phyloP scores from a whole-genome alignment of 164 flowering plant species.

The Vitis cinerea region DNA sequence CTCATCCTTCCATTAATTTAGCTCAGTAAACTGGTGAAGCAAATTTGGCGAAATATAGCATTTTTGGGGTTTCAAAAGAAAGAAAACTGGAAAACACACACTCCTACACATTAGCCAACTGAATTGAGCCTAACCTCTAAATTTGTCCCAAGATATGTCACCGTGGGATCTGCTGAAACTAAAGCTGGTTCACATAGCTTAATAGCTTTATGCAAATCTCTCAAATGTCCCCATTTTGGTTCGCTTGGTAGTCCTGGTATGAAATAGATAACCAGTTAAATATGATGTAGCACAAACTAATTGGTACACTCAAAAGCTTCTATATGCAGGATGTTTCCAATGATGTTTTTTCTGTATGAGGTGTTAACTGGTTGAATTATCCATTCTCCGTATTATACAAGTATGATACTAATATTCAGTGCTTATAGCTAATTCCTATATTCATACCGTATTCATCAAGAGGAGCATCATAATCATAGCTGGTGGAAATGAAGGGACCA shows the following conservation, averaged over 20 bases:
- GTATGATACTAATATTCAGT: too few relatives aligned
- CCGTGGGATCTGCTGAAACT: constrained; percentile 64
- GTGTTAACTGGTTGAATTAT: too few relatives aligned
- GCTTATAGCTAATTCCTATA: background rate
- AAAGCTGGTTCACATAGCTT: constrained; percentile 79
- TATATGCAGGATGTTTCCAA: too few relatives aligned
- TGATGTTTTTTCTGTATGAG: too few relatives aligned
- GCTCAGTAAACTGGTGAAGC: too few relatives aligned
- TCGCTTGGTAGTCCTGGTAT: constrained; percentile 61
- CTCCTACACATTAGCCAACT: background rate
- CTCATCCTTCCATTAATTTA: too few relatives aligned
- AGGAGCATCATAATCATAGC: constrained; percentile 68
- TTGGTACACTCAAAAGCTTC: too few relatives aligned
- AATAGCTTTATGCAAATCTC: constrained; percentile 79
- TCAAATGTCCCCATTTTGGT: constrained; percentile 88
- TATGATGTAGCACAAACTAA: too few relatives aligned
- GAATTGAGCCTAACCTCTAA: constrained; percentile 54
- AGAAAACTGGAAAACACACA: too few relatives aligned
- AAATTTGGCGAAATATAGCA: too few relatives aligned
- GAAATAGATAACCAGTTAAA: background rate
- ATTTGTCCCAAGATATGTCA: constrained; percentile 47
- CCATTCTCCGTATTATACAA: too few relatives aligned
- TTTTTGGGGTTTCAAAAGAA: background rate
- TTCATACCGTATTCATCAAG: constrained; percentile 56
- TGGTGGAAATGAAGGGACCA: constrained; percentile 60